phyloP scores from a whole-genome alignment of 1,139 yeast genomes.

The Blastobotrys capitulatus region DNA sequence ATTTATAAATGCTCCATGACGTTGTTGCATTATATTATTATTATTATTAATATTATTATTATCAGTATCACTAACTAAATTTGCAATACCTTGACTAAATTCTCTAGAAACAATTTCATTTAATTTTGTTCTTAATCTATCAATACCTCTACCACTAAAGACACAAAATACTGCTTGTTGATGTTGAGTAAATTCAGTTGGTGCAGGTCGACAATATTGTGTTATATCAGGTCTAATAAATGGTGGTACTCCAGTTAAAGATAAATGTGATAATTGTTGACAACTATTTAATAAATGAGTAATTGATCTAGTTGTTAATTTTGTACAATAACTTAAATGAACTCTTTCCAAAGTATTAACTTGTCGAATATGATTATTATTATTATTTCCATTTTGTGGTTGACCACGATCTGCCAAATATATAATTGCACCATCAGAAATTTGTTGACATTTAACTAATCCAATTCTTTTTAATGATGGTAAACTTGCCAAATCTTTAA shows the following conservation, averaged over 20 bases:
- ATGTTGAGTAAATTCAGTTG: slow-evolving; percentile 83
- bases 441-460: slow-evolving; percentile 81
- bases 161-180: slow-evolving; percentile 89
- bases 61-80: too few relatives aligned
- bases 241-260: slow-evolving; percentile 87
- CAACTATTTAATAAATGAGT: slow-evolving; percentile 66
- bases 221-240: slow-evolving; percentile 83
- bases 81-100: too few relatives aligned
- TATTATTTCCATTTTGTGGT: not conserved
- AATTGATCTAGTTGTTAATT: slow-evolving; percentile 47
- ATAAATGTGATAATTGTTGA: slow-evolving; percentile 81
- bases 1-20: too few relatives aligned
- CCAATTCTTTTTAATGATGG: slow-evolving; percentile 89
- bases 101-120: slow-evolving; percentile 22
- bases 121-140: slow-evolving; percentile 59
- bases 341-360: slow-evolving; percentile 76
- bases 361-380: not conserved
- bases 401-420: slow-evolving; percentile 58
- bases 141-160: slow-evolving; percentile 87
- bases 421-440: slow-evolving; percentile 79
- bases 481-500: slow-evolving; percentile 68
- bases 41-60: too few relatives aligned
- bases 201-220: slow-evolving; percentile 89
- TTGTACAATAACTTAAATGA: slow-evolving; percentile 86
- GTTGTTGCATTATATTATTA: too few relatives aligned